Evolutionary conservation across 179 eudicot genomes (phyloP).

Genomic region (Silene noctiflora): DNA sequence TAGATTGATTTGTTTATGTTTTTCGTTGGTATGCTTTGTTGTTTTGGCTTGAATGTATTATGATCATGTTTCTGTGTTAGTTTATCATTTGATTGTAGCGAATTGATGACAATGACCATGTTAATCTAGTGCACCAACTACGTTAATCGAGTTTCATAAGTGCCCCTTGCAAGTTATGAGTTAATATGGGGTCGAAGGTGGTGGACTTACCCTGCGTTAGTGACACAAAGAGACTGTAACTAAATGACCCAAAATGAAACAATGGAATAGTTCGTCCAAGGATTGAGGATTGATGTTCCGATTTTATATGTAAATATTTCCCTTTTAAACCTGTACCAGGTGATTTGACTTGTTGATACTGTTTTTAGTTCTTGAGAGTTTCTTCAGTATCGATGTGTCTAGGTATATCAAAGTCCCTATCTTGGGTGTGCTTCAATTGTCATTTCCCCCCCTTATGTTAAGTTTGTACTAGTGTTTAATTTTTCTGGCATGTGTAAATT

Average conservation of each 20-base stretch:
- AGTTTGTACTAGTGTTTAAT: not conserved
- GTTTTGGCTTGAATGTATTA: not conserved
- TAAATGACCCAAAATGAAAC: not conserved
- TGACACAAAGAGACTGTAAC: not conserved
- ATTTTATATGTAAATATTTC: not conserved
- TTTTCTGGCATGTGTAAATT: conserved; percentile 22
- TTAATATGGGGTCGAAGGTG: not conserved
- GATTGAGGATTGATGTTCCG: not conserved
- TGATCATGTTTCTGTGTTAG: not conserved
- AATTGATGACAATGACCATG: not conserved
- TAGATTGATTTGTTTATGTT: not conserved
- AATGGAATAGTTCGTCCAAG: not conserved
- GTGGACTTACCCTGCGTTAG: not conserved
- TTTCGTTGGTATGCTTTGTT: not conserved
- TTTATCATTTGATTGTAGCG: not conserved
- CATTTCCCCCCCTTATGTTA: not conserved
- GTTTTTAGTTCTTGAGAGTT: no score
- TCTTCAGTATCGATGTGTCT: not conserved
- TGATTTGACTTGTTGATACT: not conserved
- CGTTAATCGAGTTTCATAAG: no score
- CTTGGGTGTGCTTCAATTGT: not conserved
- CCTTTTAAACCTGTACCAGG: not conserved
- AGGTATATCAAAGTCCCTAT: not conserved
- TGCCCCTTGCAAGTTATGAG: not conserved
- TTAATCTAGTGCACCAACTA: no score